Conservation (phyloP, 2,329 filamentous ascomycete genomes). For the Cercospora sojina region DNA sequence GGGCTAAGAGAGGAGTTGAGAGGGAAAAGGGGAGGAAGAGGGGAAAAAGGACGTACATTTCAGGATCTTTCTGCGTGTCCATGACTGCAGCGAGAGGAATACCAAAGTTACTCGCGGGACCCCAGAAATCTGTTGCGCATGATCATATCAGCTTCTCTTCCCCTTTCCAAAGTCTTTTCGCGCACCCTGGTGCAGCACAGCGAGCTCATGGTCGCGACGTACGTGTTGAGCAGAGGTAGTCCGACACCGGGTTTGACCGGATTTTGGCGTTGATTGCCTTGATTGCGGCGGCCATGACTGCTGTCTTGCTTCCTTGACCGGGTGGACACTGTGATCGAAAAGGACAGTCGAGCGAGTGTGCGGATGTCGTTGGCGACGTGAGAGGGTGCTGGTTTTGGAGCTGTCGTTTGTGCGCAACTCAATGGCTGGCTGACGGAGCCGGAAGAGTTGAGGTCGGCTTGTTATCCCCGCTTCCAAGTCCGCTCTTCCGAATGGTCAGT, state of each 20-base stretch:
- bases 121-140: conserved; percentile 50
- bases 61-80: conserved; percentile 55
- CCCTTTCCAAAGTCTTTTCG: no score
- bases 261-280: conserved; percentile 56
- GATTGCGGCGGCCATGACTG: conserved; percentile 53
- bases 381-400: neutral
- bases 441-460: neutral
- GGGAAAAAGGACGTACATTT: conserved; percentile 44
- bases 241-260: conserved; percentile 49
- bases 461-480: conserved; percentile 5
- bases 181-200: neutral
- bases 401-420: neutral
- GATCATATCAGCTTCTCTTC: neutral
- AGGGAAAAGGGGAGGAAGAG: neutral
- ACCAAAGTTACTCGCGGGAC: conserved; percentile 49
- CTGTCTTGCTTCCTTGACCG: neutral
- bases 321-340: neutral
- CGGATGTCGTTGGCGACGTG: neutral
- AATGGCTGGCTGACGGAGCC: neutral
- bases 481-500: conserved; percentile 8
- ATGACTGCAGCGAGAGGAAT: conserved; percentile 55
- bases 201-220: conserved; percentile 28
- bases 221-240: conserved; percentile 57
- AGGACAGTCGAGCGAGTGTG: neutral
- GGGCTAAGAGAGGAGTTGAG: neutral